Conservation (phyloP, 495 filamentous ascomycete genomes). For the Astrothelium subdiscretum region DNA sequence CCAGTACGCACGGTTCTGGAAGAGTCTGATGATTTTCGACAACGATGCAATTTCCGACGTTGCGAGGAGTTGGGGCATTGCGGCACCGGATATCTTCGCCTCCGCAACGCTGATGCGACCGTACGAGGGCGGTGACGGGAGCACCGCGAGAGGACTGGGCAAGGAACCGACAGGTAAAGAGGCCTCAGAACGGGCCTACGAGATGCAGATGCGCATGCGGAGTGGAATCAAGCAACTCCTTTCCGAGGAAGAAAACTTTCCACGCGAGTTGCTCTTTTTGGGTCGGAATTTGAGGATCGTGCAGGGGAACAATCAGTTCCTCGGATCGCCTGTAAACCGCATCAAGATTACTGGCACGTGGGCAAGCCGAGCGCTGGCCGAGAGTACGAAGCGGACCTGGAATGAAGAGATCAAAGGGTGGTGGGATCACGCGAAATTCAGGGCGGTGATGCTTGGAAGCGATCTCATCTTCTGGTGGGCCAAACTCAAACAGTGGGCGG, state of each 20-base stretch:
- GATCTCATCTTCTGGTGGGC: conserved; percentile 78
- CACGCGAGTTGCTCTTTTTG: conserved; percentile 87
- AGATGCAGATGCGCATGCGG: conserved; percentile 75
- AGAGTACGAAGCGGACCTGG: conserved; percentile 50
- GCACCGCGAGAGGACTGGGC: conserved; percentile 40
- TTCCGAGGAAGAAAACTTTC: conserved; percentile 84
- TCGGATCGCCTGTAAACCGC: conserved; percentile 87
- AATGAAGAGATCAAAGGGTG: conserved; percentile 45
- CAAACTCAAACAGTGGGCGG: conserved; percentile 61
- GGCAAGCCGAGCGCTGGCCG: conserved; percentile 69
- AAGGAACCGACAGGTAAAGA: conserved; percentile 42
- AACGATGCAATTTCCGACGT: conserved; percentile 65
- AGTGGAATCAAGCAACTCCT: conserved; percentile 75
- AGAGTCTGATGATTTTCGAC: conserved; percentile 83
- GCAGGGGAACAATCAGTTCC: conserved; percentile 66
- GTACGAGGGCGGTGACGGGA: conserved; percentile 71
- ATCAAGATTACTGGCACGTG: conserved; percentile 90
- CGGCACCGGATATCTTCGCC: conserved; percentile 80
- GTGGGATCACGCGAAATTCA: conserved; percentile 66
- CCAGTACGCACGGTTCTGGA: conserved; percentile 91
- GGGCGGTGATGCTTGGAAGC: conserved; percentile 59
- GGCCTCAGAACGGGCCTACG: conserved; percentile 54
- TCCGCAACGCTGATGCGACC: conserved; percentile 80
- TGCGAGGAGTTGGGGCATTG: conserved; percentile 71
- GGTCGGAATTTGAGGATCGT: conserved; percentile 93